Evolutionary conservation across 805 yeast species (phyloP), one percentile per base, ranked within the genome.

Genomic region (Kodamaea leandrae): DNA sequence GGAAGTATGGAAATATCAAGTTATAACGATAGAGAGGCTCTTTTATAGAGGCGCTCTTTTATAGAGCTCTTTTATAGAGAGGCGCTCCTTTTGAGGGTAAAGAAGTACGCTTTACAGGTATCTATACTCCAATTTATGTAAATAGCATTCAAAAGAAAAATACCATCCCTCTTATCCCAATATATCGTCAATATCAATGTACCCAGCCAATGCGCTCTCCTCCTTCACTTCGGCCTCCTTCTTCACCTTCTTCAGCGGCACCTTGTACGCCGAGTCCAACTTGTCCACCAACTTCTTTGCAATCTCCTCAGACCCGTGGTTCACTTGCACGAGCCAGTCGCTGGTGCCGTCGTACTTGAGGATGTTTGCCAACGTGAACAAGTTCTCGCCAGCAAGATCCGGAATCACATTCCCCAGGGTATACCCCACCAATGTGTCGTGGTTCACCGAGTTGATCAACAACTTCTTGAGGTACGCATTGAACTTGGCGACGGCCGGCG

Each of bases 401-500:
- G 63, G 49, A 38, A 62, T 56, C 1, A 55, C 49, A 6, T 55
- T 53, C 28, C 62, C 58, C 15, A 49, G 46, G 37, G 59, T 43
- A 17, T 54, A 57, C 16, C 48, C 46, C 18, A 37, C n/a, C 15
- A 61, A 42, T 4, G 58, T 50, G 1, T 49, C 49, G 3, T 42
- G 44, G 2, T 35, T 36, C 18, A 61, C 46, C 2, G 66, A 60
- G 17, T 50, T 44, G 12, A 37, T 19, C 4, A 66, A 44, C 13
- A 62, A 55, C 19, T 53, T 52, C 19, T 53, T 55, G 19, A 69
- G 44, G 25, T 58, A 47, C 2, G 33, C 21, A 35, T 53, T 51
- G 47, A 54, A 58, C 41, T 64, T 62, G 24, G 54, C 52, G 6
- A 51, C 43, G 2, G 66, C 63, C 1, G 73, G 72, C 3, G 68